phyloP scores from a whole-genome alignment of 192 early-diverging fungal species.

The Podochytrium sp. region DNA sequence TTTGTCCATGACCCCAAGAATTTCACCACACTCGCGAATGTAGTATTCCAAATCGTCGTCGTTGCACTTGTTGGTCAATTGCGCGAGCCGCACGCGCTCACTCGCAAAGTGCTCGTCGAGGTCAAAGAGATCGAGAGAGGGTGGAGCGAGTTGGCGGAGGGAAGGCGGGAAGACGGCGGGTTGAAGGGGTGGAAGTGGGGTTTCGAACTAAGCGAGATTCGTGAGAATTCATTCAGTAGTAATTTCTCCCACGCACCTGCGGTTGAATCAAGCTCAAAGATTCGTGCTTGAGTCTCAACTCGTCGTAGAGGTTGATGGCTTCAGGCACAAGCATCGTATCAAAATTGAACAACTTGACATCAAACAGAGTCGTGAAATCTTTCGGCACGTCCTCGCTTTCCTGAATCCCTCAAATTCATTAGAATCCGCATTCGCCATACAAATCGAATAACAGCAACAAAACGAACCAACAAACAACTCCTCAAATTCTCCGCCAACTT shows the following conservation, averaged over 20 bases:
- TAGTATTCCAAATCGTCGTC: conserved; percentile 71
- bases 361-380: conserved; percentile 67
- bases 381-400: conserved; percentile 71
- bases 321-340: conserved; percentile 56
- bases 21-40: conserved; percentile 62
- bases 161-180: conserved; percentile 65
- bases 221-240: background rate
- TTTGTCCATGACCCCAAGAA: conserved; percentile 60
- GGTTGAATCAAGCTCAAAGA: conserved; percentile 65
- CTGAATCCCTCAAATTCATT: background rate
- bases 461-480: conserved; percentile 59
- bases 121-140: conserved; percentile 65
- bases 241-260: conserved; percentile 40
- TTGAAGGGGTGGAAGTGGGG: conserved; percentile 63
- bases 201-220: conserved; percentile 55
- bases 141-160: conserved; percentile 61
- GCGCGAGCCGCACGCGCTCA: conserved; percentile 55
- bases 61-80: conserved; percentile 67
- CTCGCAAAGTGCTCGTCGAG: conserved; percentile 66
- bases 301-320: conserved; percentile 53
- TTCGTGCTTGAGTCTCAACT: conserved; percentile 58
- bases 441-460: conserved; percentile 47
- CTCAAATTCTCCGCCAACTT: conserved; percentile 53
- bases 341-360: conserved; percentile 58
- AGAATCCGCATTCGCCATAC: background rate